A percentile compares a stretch with the other conserved stretches of the same genome.
These are phyloP conservation scores for Schizophyllum amplum DNA, from an alignment of 1,284 basidiomycete species.

Conservation along the genomic window DNA sequence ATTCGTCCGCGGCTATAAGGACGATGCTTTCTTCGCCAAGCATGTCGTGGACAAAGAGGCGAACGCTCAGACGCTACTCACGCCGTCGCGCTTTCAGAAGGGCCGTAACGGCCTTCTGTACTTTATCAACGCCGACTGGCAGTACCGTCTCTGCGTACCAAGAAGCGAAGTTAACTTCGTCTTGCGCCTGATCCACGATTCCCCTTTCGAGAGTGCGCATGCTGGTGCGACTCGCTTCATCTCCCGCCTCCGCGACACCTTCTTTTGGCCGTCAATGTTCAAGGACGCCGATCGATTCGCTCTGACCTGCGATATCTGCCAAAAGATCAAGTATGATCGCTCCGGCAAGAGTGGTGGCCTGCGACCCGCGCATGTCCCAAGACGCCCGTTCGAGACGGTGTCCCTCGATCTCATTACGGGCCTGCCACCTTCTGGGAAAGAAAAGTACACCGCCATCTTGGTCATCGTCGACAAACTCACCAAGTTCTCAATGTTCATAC, in stretches of 20 bases:
- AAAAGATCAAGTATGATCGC: conserved; percentile 25
- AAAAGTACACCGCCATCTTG: conserved; percentile 17
- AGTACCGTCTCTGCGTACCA: conserved; percentile 2
- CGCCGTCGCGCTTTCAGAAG: conserved; percentile 5
- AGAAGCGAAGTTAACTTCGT: neutral
- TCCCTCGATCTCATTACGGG: too few species aligned
- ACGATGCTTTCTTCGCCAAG: neutral
- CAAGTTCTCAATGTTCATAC: conserved; percentile 31
- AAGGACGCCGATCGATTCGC: conserved; percentile 20
- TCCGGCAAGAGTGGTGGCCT: conserved; percentile 25
- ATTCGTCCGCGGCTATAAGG: neutral
- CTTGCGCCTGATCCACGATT: neutral
- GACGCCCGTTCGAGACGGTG: too few species aligned
- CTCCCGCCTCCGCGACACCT: neutral
- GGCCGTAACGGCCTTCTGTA: conserved; percentile 1
- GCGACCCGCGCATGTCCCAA: conserved; percentile 28
- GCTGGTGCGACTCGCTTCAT: neutral
- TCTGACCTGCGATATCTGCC: conserved; percentile 29
- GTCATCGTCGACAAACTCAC: conserved; percentile 28
- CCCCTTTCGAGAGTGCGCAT: neutral
- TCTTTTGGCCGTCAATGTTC: conserved; percentile 27
- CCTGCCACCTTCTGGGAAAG: too few species aligned
- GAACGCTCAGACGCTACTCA: neutral
- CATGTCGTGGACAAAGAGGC: neutral
- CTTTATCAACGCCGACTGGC: conserved; percentile 2